These are phyloP conservation scores for Podaxis sp. DNA, from an alignment of 768 basidiomycete species.

Conservation along the genomic window DNA sequence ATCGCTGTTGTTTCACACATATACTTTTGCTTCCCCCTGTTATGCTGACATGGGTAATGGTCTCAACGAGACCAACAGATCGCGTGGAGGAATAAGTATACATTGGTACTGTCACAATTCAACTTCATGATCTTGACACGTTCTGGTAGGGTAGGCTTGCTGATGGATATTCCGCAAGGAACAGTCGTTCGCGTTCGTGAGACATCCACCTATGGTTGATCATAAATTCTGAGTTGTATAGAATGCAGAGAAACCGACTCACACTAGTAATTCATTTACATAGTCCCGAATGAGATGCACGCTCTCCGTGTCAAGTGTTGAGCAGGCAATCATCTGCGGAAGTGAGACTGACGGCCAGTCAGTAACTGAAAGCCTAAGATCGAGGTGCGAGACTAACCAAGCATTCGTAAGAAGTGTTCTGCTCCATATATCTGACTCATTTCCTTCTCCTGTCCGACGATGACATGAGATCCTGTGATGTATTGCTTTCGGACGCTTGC, in stretches of 20 bases:
- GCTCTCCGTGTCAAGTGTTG: constrained; percentile 89
- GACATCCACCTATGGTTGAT: constrained; percentile 66
- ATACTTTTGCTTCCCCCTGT: too few relatives aligned
- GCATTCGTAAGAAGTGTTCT: constrained; percentile 88
- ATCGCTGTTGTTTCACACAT: too few relatives aligned
- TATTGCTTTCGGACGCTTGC: constrained; percentile 72
- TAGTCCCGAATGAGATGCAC: constrained; percentile 84
- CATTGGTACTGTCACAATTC: not conserved
- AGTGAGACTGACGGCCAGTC: constrained; percentile 68
- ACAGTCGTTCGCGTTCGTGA: constrained; percentile 68
- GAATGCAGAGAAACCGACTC: constrained; percentile 18
- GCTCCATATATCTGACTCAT: constrained; percentile 93
- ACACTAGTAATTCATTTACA: constrained; percentile 86
- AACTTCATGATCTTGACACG: constrained; percentile 64
- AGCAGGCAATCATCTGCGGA: constrained; percentile 86
- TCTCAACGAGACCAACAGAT: not conserved
- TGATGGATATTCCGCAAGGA: constrained; percentile 77
- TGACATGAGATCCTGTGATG: constrained; percentile 71
- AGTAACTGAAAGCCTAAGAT: not conserved
- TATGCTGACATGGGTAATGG: not conserved
- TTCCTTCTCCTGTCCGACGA: constrained; percentile 66
- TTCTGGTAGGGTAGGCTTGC: constrained; percentile 81
- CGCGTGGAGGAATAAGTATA: not conserved
- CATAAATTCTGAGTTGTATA: not conserved
- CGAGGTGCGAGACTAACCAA: constrained; percentile 58